These are phyloP conservation scores for Thozetella sp. DNA, from an alignment of 495 filamentous ascomycete genomes.

Conservation along the genomic window DNA sequence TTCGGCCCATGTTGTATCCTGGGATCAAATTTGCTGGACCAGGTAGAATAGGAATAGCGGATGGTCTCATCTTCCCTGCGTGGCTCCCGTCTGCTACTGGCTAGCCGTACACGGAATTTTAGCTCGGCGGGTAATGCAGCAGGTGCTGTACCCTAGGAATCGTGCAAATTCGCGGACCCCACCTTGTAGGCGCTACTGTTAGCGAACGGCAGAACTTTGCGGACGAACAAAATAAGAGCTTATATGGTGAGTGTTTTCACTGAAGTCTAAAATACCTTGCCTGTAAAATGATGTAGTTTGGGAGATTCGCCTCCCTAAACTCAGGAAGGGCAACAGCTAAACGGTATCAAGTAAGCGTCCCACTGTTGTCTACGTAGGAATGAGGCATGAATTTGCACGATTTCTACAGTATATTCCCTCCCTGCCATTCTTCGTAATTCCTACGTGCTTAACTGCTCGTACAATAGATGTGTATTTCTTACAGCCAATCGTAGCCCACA, in stretches of 20 bases:
- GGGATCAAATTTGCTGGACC: too few relatives aligned
- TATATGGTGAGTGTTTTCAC: neutral
- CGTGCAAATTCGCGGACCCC: neutral
- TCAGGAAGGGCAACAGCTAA: neutral
- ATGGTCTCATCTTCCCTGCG: too few relatives aligned
- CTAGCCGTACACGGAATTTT: neutral
- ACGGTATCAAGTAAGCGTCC: neutral
- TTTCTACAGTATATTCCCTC: neutral
- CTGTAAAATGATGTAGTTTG: neutral
- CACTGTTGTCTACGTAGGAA: neutral
- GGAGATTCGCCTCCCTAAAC: neutral
- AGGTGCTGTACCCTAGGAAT: neutral
- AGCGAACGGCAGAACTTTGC: neutral
- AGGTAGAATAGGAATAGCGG: too few relatives aligned
- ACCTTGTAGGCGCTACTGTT: neutral
- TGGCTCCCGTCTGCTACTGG: too few relatives aligned
- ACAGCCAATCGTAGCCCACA: neutral
- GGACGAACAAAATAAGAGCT: neutral
- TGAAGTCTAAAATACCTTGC: neutral
- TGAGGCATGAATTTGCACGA: neutral
- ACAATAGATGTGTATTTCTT: neutral
- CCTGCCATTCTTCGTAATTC: too few relatives aligned
- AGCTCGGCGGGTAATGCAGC: neutral
- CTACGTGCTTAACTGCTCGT: neutral
- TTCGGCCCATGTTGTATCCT: too few relatives aligned